Conservation (phyloP, 345 rosid species). For the Hirschfeldia incana region DNA sequence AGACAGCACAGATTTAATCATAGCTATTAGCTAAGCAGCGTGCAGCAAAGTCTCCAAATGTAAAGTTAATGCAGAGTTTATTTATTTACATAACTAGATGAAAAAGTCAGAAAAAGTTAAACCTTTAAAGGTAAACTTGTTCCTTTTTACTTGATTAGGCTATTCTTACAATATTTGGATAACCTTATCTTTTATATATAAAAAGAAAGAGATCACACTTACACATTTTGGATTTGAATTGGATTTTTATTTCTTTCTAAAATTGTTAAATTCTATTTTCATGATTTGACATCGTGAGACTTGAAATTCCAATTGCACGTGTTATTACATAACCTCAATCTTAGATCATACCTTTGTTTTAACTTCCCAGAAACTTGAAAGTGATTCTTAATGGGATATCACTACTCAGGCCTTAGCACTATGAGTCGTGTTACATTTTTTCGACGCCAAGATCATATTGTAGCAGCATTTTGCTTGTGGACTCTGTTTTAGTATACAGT, state of each 20-base stretch:
- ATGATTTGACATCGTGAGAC: constrained; percentile 27
- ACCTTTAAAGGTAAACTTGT: constrained; percentile 9
- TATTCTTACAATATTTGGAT: neutral
- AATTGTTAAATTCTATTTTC: neutral
- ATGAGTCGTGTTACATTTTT: constrained; percentile 8
- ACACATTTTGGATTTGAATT: constrained; percentile 13
- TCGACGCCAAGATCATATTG: constrained; percentile 22
- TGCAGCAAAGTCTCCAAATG: constrained; percentile 21
- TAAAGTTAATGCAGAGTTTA: constrained; percentile 22
- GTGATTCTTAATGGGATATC: constrained; percentile 35
- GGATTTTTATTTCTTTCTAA: constrained; percentile 20
- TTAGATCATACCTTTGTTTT: constrained; percentile 1
- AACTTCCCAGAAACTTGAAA: constrained; percentile 21
- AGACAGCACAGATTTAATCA: neutral
- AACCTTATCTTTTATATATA: constrained; percentile 35
- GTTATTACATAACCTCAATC: neutral
- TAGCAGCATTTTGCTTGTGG: constrained; percentile 26
- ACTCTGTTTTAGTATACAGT: constrained; percentile 1
- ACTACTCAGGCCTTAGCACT: constrained; percentile 24
- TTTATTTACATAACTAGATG: neutral
- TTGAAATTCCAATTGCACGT: constrained; percentile 29
- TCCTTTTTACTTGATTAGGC: constrained; percentile 16
- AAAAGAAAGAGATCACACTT: constrained; percentile 24
- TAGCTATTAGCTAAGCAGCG: constrained; percentile 22
- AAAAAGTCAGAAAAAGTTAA: constrained; percentile 11